phyloP scores from a whole-genome alignment of 139 green algal genomes.

The Prasinococcaceae sp. region DNA sequence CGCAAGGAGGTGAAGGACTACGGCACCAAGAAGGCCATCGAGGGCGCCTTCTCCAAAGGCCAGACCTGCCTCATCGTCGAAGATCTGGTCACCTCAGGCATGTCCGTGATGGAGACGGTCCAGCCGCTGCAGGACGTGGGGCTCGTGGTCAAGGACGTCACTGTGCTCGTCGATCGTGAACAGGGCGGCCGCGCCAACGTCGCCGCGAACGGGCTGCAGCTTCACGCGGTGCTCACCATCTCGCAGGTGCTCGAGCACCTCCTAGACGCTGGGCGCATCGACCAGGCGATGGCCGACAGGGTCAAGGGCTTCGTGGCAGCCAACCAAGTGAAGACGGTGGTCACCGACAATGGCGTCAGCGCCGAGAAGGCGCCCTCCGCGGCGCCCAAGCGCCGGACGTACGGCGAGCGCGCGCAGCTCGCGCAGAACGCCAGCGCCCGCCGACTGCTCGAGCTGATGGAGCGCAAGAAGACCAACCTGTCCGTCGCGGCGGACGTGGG shows the following conservation, averaged over 20 bases:
- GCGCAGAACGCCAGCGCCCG: constrained; percentile 53
- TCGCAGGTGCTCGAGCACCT: constrained; percentile 37
- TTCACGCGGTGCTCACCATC: constrained; percentile 67
- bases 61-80: constrained; percentile 94
- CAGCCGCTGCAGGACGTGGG: constrained; percentile 59
- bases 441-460: constrained; percentile 78
- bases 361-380: not conserved
- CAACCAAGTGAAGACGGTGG: constrained; percentile 50
- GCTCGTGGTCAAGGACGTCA: constrained; percentile 66
- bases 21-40: constrained; percentile 90
- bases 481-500: constrained; percentile 88
- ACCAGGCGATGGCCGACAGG: no score
- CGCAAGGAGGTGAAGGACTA: constrained; percentile 96
- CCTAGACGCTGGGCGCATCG: no score
- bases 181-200: constrained; percentile 77
- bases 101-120: constrained; percentile 91
- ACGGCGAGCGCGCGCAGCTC: constrained; percentile 50
- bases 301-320: constrained; percentile 69
- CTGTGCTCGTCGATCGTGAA: constrained; percentile 96
- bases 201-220: constrained; percentile 42
- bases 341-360: constrained; percentile 11
- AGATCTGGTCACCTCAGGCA: constrained; percentile 90
- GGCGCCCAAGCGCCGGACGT: constrained; percentile 38
- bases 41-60: constrained; percentile 75
- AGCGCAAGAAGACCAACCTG: constrained; percentile 87